A percentile compares a stretch with the other conserved stretches of the same genome.
phyloP scores from a whole-genome alignment of 116 monocot species.

The Iris pallida region DNA sequence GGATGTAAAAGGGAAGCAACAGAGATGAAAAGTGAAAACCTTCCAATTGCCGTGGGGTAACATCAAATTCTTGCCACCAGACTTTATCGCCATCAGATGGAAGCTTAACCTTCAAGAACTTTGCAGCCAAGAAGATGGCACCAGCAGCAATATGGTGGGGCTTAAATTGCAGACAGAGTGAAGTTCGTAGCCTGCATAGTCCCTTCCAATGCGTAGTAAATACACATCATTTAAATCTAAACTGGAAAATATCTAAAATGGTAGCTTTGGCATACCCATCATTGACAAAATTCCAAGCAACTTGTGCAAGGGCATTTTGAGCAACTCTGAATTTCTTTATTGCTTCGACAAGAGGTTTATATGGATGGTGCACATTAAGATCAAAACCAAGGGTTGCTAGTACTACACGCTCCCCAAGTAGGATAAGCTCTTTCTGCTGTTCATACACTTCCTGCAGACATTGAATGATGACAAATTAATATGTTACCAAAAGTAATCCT shows the following conservation, averaged over 20 bases:
- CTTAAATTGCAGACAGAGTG: constrained; percentile 84
- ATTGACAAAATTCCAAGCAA: constrained; percentile 39
- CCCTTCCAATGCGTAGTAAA: constrained; percentile 32
- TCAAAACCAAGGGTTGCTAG: constrained; percentile 34
- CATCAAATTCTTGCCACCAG: constrained; percentile 95
- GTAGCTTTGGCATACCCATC: constrained; percentile 22
- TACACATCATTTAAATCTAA: constrained; percentile 18
- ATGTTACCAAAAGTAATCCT: not conserved
- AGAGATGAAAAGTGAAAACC: constrained; percentile 31
- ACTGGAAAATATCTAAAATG: constrained; percentile 11
- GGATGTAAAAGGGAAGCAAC: too few relatives aligned
- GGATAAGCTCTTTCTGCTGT: constrained; percentile 31
- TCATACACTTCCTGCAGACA: constrained; percentile 31
- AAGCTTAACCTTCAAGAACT: constrained; percentile 67
- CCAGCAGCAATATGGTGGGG: constrained; percentile 91
- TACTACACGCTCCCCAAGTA: constrained; percentile 30
- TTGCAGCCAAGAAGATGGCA: constrained; percentile 85
- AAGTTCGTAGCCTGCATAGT: constrained; percentile 67
- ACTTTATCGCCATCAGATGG: constrained; percentile 68
- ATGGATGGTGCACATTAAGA: constrained; percentile 35
- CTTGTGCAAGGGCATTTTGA: constrained; percentile 30
- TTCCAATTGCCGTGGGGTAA: constrained; percentile 68
- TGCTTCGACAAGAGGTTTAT: constrained; percentile 35
- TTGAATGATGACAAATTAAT: not conserved
- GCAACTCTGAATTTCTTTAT: constrained; percentile 35